Base-by-base conservation (phyloP, 2,329 filamentous ascomycete genomes). In the Juglanconis juglandina region DNA sequence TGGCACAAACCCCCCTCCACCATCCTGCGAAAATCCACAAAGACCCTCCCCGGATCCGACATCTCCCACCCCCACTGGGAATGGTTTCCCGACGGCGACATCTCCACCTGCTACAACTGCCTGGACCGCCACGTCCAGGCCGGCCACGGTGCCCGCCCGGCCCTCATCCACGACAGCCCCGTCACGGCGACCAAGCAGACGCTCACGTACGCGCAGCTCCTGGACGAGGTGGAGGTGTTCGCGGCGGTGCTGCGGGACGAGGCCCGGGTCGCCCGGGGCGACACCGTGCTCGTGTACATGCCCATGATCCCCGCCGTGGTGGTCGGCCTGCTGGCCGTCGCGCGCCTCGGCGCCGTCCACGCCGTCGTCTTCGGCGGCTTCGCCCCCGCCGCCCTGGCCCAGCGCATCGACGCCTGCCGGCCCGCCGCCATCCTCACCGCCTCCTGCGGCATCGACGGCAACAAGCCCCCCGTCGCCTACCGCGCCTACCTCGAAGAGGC, bases 331-430 rank as follows among this genome's bases (percentile, higher is more conserved):
- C 84, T 97, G 4, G 92, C 94, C 32, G 85, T 90, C 61, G 87
- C 87, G 63, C 86, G 92, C 9, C 80, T 97, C 1, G 94, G 93
- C 10, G 94, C 92, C 14, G 86, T 97, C 56, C 94, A 98, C 71
- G 87, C 91, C 3, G 91, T 96, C 4, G 94, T 98, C 3, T 97
- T 97, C 73, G 94, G 94, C 47, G 93, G 94, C 0, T 98, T 98
- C 71, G 92, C 91, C 0, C 81, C 92, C 0, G 79, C 82, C 9
- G 90, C 92, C 4, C 80, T 97, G 49, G 91, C 92, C 1, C 93
- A 97, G 75, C 84, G 93, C 33, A 96, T 98, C 66, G 92, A 96
- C 54, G 89, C 90, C 0, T 91, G 89, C 7, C 83, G 83, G 39
- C 91, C 93, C 7, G 84, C 84, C 8, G 87, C 84, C 9, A 86